A percentile compares a stretch with the other conserved stretches of the same genome.
These are phyloP conservation scores for Beverwykella pulmonaria DNA, from an alignment of 495 filamentous ascomycete species.

Conservation along the genomic window DNA sequence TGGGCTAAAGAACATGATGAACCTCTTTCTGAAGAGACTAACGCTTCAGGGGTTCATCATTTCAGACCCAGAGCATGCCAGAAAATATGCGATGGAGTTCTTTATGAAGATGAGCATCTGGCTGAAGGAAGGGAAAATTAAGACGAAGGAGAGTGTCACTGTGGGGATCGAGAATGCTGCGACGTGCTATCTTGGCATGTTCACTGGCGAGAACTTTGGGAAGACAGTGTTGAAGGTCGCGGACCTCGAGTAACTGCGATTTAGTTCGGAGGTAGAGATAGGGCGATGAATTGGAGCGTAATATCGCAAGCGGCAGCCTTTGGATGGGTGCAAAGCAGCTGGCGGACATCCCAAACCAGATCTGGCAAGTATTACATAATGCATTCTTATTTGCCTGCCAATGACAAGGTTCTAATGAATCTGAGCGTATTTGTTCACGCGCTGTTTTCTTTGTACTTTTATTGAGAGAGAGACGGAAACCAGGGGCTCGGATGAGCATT, in stretches of 20 bases:
- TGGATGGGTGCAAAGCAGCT: too few species aligned
- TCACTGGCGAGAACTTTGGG: slow-evolving; percentile 83
- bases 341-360: too few species aligned
- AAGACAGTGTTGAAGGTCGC: slow-evolving; percentile 79
- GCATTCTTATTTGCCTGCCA: too few species aligned
- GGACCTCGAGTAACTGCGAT: slow-evolving; percentile 29
- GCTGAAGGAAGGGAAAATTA: slow-evolving; percentile 78
- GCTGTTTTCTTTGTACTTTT: too few species aligned
- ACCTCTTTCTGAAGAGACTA: slow-evolving; percentile 58
- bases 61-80: slow-evolving; percentile 63
- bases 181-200: slow-evolving; percentile 76
- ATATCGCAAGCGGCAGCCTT: too few species aligned
- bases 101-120: slow-evolving; percentile 62
- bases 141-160: slow-evolving; percentile 67
- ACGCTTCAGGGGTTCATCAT: slow-evolving; percentile 78
- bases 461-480: too few species aligned
- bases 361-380: too few species aligned
- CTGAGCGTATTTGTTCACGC: too few species aligned
- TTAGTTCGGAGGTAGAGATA: too few species aligned
- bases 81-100: slow-evolving; percentile 50
- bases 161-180: slow-evolving; percentile 79
- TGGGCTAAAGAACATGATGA: slow-evolving; percentile 65
- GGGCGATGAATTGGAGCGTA: too few species aligned
- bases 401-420: too few species aligned
- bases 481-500: too few species aligned